Conservation (phyloP, 208 protist species). For the Leptomonas pyrrhocoris region DNA sequence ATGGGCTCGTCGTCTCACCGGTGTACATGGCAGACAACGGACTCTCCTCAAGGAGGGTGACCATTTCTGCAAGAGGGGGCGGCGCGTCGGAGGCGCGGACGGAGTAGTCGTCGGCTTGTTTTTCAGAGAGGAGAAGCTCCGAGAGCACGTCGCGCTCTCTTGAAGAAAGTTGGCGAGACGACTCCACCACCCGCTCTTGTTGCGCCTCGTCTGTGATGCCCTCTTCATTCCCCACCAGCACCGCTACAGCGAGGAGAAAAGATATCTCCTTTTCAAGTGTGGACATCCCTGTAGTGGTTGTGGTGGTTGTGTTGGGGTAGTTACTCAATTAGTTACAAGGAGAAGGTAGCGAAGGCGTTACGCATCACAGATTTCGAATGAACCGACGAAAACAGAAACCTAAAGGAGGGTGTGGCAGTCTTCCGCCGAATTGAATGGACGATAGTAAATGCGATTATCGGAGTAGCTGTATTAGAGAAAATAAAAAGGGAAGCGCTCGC, state of each 20-base stretch:
- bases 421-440: too few relatives aligned
- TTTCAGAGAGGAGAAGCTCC: slow-evolving; percentile 31
- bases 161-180: not conserved
- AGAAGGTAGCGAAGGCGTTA: too few relatives aligned
- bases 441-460: too few relatives aligned
- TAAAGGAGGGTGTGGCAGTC: too few relatives aligned
- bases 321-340: too few relatives aligned
- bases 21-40: slow-evolving; percentile 23
- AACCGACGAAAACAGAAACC: too few relatives aligned
- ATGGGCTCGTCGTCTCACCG: slow-evolving; percentile 21
- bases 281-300: slow-evolving; percentile 8
- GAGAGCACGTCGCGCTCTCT: slow-evolving; percentile 22
- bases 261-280: slow-evolving; percentile 22
- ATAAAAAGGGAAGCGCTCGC: too few relatives aligned
- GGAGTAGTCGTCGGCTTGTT: not conserved
- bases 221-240: slow-evolving; percentile 9
- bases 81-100: not conserved
- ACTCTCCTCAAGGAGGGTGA: slow-evolving; percentile 21
- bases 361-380: too few relatives aligned
- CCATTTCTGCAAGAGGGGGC: not conserved
- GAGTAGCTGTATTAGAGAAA: too few relatives aligned
- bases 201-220: not conserved
- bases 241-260: slow-evolving; percentile 25
- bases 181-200: not conserved
- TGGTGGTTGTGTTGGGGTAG: too few relatives aligned